phyloP scores from a whole-genome alignment of 306 rosid species.

The Comarum palustre region DNA sequence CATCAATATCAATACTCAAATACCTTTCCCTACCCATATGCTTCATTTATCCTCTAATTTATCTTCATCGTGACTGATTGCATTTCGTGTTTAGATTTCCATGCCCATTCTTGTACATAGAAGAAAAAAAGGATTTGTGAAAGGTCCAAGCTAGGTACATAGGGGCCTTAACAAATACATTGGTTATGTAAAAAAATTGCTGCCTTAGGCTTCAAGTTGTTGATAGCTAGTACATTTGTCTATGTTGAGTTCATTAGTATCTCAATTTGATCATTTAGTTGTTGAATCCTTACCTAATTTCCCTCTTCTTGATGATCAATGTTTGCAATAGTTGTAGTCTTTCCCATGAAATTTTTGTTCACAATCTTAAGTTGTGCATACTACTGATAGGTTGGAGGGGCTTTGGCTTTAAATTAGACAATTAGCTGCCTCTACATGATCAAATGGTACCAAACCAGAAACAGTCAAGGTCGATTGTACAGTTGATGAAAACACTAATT shows the following conservation, averaged over 20 bases:
- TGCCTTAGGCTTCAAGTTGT: conserved; percentile 48
- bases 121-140: conserved; percentile 34
- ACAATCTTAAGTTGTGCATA: no score
- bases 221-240: conserved; percentile 50
- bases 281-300: conserved; percentile 4
- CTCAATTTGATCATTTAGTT: conserved; percentile 29
- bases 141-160: conserved; percentile 44
- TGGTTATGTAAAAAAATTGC: conserved; percentile 33
- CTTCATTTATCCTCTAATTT: conserved; percentile 38
- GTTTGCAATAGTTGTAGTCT: background rate
- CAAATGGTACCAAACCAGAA: background rate
- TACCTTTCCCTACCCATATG: conserved; percentile 7
- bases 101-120: conserved; percentile 62
- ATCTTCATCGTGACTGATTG: conserved; percentile 38
- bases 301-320: background rate
- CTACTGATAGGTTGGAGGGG: no score
- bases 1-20: conserved; percentile 11
- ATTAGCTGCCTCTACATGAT: no score
- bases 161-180: conserved; percentile 37
- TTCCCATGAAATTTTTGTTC: background rate
- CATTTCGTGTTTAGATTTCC: conserved; percentile 47
- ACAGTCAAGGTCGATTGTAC: background rate
- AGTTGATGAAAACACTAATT: background rate
- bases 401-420: no score
- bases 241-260: conserved; percentile 40